phyloP scores from a whole-genome alignment of 352 stramenopile species.

The Phytophthora pisi region DNA sequence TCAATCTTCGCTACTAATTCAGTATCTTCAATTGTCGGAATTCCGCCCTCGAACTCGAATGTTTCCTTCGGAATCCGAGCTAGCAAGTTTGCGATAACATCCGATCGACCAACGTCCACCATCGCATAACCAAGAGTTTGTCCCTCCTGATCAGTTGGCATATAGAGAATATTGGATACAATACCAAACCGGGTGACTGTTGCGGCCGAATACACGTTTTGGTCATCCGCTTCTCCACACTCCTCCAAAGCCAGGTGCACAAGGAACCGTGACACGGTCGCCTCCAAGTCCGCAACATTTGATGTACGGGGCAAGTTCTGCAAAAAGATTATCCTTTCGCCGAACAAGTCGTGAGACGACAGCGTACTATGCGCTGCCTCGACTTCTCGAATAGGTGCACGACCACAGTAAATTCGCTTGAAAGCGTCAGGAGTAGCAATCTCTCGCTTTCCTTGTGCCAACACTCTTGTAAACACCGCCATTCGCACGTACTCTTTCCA shows the following conservation, averaged over 20 bases:
- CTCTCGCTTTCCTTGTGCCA: constrained; percentile 50
- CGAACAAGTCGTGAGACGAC: constrained; percentile 45
- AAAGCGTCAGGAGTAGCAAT: constrained; percentile 41
- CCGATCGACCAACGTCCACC: constrained; percentile 67
- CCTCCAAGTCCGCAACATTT: constrained; percentile 44
- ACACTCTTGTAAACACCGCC: constrained; percentile 60
- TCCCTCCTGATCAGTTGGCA: constrained; percentile 56
- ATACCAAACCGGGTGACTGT: constrained; percentile 70
- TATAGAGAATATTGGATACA: constrained; percentile 58
- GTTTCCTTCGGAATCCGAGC: constrained; percentile 48
- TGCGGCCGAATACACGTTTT: constrained; percentile 73
- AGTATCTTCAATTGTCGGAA: constrained; percentile 45
- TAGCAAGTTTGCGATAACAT: constrained; percentile 65
- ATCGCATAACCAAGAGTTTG: constrained; percentile 64
- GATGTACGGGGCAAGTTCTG: constrained; percentile 72
- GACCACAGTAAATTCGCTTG: constrained; percentile 61
- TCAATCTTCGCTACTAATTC: constrained; percentile 48
- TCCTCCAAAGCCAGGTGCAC: constrained; percentile 72
- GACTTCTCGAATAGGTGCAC: constrained; percentile 65
- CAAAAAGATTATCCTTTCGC: constrained; percentile 60
- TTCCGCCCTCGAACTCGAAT: constrained; percentile 67
- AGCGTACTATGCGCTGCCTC: constrained; percentile 40
- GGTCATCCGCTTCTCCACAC: constrained; percentile 78
- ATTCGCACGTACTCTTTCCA: constrained; percentile 69
- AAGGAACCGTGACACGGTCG: constrained; percentile 60